These are phyloP conservation scores for Spergularia marina DNA, from an alignment of 148 eudicot genomes.

Conservation along the genomic window DNA sequence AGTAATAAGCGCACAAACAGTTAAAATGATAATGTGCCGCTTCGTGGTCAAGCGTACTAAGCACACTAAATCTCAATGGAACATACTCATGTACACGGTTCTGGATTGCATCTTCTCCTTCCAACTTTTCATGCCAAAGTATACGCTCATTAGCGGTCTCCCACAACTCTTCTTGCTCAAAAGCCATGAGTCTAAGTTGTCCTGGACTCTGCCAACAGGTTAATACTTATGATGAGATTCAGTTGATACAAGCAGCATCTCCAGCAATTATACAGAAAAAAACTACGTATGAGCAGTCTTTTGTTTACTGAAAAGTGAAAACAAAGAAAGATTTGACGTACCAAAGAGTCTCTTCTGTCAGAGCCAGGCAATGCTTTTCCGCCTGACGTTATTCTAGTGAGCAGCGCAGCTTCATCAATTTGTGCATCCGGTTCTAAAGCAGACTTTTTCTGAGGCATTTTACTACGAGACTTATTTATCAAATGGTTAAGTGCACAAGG, in stretches of 20 bases:
- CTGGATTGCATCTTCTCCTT: constrained; percentile 89
- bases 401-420: constrained; percentile 66
- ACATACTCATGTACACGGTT: constrained; percentile 95
- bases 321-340: constrained; percentile 32
- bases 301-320: background rate
- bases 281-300: constrained; percentile 9
- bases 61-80: background rate
- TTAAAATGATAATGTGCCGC: background rate
- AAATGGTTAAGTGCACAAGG: constrained; percentile 80
- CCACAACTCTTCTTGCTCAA: constrained; percentile 94
- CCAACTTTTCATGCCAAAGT: constrained; percentile 92
- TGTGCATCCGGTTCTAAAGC: constrained; percentile 39
- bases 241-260: constrained; percentile 3
- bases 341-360: constrained; percentile 55
- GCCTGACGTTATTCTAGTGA: constrained; percentile 72
- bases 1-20: background rate
- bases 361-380: constrained; percentile 61
- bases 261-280: background rate
- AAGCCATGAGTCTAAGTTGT: constrained; percentile 82
- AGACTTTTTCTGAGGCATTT: constrained; percentile 53
- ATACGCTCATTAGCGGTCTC: constrained; percentile 86
- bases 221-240: constrained; percentile 11
- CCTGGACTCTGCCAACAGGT: constrained; percentile 59
- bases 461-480: constrained; percentile 61
- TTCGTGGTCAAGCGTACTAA: background rate